phyloP scores from a whole-genome alignment of 2,329 filamentous ascomycete genomes.

The Colletotrichum cuscutae region DNA sequence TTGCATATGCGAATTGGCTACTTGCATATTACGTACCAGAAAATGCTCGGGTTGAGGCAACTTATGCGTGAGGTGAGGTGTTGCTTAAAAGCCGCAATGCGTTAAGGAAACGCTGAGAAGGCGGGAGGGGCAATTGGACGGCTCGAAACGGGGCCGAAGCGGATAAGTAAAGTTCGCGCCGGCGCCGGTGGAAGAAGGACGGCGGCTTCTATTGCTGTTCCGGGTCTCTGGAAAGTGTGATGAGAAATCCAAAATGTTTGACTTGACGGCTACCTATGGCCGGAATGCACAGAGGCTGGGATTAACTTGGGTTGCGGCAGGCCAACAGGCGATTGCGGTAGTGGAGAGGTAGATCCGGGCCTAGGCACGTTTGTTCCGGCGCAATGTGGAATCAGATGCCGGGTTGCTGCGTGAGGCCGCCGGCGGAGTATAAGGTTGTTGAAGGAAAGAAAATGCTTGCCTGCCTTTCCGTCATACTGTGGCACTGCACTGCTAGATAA shows the following conservation, averaged over 20 bases:
- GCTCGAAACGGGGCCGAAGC: background rate
- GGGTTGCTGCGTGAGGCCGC: background rate
- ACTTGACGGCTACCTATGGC: background rate
- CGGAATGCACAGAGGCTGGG: background rate
- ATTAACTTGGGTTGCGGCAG: background rate
- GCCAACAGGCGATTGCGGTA: background rate
- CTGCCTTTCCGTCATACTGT: background rate
- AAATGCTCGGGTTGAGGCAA: background rate
- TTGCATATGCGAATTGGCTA: background rate
- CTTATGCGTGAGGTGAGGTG: background rate
- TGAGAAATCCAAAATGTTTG: background rate
- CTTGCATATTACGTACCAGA: constrained; percentile 2
- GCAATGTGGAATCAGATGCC: background rate
- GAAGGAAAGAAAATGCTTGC: background rate
- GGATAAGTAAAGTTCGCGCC: background rate
- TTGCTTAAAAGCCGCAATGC: background rate
- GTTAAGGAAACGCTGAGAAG: no score
- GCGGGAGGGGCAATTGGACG: background rate
- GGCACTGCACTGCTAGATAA: no score
- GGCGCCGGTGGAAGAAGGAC: background rate
- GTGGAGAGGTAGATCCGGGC: background rate
- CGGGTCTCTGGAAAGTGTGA: background rate
- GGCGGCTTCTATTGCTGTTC: background rate
- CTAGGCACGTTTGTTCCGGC: background rate
- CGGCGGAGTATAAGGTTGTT: background rate